Evolutionary conservation across 1,139 yeast genomes (phyloP).

Genomic region (Hanseniaspora gamundiae): DNA sequence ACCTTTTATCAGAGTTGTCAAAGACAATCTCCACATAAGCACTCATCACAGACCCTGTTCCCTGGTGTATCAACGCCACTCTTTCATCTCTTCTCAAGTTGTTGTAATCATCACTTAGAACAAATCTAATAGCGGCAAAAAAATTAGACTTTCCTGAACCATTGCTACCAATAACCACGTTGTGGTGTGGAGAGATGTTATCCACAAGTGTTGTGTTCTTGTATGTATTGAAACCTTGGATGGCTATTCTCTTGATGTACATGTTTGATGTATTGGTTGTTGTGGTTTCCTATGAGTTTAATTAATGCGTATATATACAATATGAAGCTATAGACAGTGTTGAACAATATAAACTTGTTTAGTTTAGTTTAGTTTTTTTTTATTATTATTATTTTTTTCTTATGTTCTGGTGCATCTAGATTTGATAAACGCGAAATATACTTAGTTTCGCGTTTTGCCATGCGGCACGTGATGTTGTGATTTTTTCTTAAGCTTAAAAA

Average conservation of each 20-base stretch:
- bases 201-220: slow-evolving; percentile 74
- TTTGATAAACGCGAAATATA: no score
- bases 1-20: slow-evolving; percentile 67
- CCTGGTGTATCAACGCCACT: slow-evolving; percentile 79
- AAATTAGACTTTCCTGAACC: slow-evolving; percentile 96
- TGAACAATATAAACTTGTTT: no score
- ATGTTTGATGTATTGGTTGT: slow-evolving; percentile 10
- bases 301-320: neutral
- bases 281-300: neutral
- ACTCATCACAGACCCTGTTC: slow-evolving; percentile 84
- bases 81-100: slow-evolving; percentile 84
- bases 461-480: no score
- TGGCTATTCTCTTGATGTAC: slow-evolving; percentile 41
- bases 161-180: slow-evolving; percentile 88
- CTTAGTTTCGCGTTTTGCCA: no score
- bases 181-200: slow-evolving; percentile 65
- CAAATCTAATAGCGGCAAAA: slow-evolving; percentile 91
- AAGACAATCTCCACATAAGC: slow-evolving; percentile 87
- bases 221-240: slow-evolving; percentile 93
- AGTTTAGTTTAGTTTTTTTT: neutral
- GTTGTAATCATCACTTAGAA: slow-evolving; percentile 79
- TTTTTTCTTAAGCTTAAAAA: no score
- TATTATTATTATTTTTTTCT: no score
- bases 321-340: no score
- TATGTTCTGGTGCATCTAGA: no score